Evolutionary conservation across 495 filamentous ascomycete species (phyloP), one percentile per base, ranked within the genome.

Genomic region (Lindgomyces ingoldianus): DNA sequence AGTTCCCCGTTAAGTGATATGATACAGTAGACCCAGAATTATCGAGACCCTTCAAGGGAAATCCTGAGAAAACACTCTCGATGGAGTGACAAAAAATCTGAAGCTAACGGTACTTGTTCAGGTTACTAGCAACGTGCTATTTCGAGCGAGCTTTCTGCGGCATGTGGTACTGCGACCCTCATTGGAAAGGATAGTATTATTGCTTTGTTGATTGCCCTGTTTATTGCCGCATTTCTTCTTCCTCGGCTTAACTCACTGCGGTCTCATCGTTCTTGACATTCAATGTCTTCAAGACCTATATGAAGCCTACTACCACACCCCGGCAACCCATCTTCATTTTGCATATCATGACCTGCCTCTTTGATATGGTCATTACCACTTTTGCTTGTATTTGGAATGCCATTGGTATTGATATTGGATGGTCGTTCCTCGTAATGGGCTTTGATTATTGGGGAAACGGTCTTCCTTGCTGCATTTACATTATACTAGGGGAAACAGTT

Each of bases 231-330:
- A 97, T 93, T 1, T 89, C 85, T 12, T 91, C 93, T 2, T 89
- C 87, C 45, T 96, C 91, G 4, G 87, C 90, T 0, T 89, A 96
- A 74, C 78, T 96, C 22, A 96, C 96, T 62, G 93, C 93, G 30
- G 92, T 96, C 52, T 92, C 88, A 19, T 91, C 88, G 25, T 94
- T 97, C 75, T 87, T 87, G 75, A 96, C 93, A 33, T 97, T 96
- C 70, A 93, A 97, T 73, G 85, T 96, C 42, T 84, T 79, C 68
- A 81, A 83, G 63, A 82, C 81, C 12, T 83, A 84, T 67, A 62
- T 83, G 68, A 83, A 84, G 55, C 85, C 83, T 10, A 42, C 68
- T 4, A 84, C 79, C 9, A 73, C 65, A 25, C 91, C 91, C 33
- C 86, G 85, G 75, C 83, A 80, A 22, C 84, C 96, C 2, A 93